Evolutionary conservation across 176 grass and related monocot genomes (phyloP).

Genomic region (Puccinellia tenuiflora): DNA sequence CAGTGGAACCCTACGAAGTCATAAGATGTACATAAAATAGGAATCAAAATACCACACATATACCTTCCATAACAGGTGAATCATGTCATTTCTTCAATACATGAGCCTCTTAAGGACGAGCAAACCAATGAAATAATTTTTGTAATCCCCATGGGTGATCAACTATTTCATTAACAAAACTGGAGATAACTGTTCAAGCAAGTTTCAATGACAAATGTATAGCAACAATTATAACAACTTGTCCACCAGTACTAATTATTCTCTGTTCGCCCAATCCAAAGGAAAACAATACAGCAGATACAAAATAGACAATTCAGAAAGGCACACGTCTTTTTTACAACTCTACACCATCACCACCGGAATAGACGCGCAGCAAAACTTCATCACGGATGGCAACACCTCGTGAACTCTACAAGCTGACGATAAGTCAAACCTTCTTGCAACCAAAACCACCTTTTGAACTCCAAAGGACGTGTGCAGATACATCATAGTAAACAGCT

Average conservation of each 20-base stretch:
- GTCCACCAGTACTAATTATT: conserved; percentile 12
- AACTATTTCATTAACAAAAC: background rate
- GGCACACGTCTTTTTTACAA: conserved; percentile 25
- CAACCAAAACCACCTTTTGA: conserved; percentile 33
- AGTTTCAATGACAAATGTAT: background rate
- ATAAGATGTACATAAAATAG: background rate
- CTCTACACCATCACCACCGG: conserved; percentile 30
- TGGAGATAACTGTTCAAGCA: background rate
- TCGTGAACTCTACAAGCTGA: conserved; percentile 26
- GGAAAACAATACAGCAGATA: conserved; percentile 35
- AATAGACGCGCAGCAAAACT: conserved; percentile 12
- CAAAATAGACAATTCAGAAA: conserved; percentile 17
- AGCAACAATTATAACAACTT: conserved; percentile 26
- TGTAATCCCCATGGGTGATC: background rate
- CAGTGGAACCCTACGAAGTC: background rate
- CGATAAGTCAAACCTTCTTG: conserved; percentile 15
- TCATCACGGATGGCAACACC: background rate
- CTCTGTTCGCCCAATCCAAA: background rate
- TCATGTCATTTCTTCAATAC: background rate
- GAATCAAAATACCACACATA: background rate
- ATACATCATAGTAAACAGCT: conserved; percentile 35
- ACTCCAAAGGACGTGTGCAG: conserved; percentile 18
- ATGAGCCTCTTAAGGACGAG: background rate
- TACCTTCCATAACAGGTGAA: background rate
- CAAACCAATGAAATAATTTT: background rate